Evolutionary conservation across 2,329 filamentous ascomycete species (phyloP).

Genomic region (Pestalotiopsis sp.): DNA sequence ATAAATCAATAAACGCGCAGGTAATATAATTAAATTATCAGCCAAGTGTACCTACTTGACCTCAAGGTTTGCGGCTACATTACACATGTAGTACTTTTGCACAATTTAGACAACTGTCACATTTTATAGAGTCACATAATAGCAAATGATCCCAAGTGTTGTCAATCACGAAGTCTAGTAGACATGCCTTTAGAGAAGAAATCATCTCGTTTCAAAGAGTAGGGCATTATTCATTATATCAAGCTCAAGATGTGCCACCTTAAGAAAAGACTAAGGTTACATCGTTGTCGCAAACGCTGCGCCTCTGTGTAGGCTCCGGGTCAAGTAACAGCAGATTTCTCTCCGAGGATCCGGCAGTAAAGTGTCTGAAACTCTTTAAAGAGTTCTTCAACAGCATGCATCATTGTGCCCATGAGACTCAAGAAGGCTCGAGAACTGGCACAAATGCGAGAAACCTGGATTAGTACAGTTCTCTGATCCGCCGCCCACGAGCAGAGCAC

Average conservation of each 20-base stretch:
- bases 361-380: too few species aligned
- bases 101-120: too few species aligned
- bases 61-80: too few species aligned
- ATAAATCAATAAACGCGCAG: background rate
- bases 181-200: too few species aligned
- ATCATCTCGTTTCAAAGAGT: background rate
- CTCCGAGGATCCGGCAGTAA: too few species aligned
- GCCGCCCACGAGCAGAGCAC: conserved; percentile 39
- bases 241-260: background rate
- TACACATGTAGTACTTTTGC: too few species aligned
- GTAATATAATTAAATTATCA: too few species aligned
- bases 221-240: background rate
- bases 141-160: background rate
- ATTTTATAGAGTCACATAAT: background rate
- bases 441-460: background rate
- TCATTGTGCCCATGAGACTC: background rate
- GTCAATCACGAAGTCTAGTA: too few species aligned
- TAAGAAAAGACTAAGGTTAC: background rate
- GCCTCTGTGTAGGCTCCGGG: too few species aligned
- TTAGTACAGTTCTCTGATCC: conserved; percentile 27
- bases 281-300: background rate
- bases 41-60: too few species aligned
- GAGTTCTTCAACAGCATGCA: background rate
- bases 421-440: background rate
- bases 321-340: background rate